phyloP scores from a whole-genome alignment of 345 rosid species.

The Turnera subulata region DNA sequence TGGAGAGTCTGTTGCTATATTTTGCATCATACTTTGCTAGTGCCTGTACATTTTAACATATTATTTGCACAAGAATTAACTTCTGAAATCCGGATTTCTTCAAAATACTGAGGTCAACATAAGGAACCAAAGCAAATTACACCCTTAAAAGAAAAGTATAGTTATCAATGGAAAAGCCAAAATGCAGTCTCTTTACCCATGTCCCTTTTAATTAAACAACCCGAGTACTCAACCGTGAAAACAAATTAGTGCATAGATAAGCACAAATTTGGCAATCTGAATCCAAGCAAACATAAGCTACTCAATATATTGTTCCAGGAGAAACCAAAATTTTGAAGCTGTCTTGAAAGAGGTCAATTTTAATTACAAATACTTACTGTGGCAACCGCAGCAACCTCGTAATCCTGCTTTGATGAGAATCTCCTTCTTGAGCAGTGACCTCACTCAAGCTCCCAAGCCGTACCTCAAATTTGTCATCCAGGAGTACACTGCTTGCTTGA shows the following conservation, averaged over 20 bases:
- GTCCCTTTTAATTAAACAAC: neutral
- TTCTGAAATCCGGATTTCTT: no score
- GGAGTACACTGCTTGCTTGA: constrained; percentile 99
- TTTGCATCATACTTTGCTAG: no score
- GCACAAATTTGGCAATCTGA: neutral
- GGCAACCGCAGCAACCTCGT: constrained; percentile 83
- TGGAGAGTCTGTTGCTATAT: no score
- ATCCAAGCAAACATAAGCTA: neutral
- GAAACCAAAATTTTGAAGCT: neutral
- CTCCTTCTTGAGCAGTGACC: constrained; percentile 81
- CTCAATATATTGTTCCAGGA: neutral
- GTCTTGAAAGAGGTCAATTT: neutral
- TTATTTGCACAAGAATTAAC: no score
- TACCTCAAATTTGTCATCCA: constrained; percentile 97
- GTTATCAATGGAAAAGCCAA: neutral
- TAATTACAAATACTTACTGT: constrained; percentile 55
- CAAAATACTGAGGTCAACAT: no score
- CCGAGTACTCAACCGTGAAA: neutral
- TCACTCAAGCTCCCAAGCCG: constrained; percentile 90
- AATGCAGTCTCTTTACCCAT: neutral
- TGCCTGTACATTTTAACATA: no score
- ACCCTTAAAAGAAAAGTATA: no score
- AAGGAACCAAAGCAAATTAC: no score
- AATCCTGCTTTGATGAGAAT: constrained; percentile 79
- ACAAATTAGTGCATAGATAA: neutral